Evolutionary conservation across 805 yeast species (phyloP).

Genomic region (Wickerhamiella brachini): DNA sequence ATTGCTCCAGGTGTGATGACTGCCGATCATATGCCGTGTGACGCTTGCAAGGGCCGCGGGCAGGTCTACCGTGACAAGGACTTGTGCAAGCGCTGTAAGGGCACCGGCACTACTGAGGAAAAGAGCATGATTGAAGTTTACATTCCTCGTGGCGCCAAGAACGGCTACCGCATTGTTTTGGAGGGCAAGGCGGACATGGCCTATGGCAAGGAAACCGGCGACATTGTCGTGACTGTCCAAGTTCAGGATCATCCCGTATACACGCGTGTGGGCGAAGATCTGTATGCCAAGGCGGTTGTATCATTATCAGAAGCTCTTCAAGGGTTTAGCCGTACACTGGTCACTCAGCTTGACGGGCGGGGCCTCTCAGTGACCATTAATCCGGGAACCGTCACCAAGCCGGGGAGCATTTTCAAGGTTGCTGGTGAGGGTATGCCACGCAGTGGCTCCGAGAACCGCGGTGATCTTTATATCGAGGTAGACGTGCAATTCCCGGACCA

Average conservation of each 20-base stretch:
- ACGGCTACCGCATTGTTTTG: slow-evolving; percentile 47
- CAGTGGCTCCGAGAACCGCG: slow-evolving; percentile 6
- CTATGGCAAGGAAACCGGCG: slow-evolving; percentile 61
- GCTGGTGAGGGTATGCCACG: slow-evolving; percentile 15
- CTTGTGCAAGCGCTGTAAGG: slow-evolving; percentile 63
- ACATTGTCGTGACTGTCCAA: slow-evolving; percentile 50
- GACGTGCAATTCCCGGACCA: slow-evolving; percentile 14
- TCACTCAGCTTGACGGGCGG: slow-evolving; percentile 71
- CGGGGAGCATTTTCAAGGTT: slow-evolving; percentile 12
- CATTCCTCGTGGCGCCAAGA: slow-evolving; percentile 55
- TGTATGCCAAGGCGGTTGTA: slow-evolving; percentile 45
- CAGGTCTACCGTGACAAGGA: slow-evolving; percentile 46
- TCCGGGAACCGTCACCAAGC: slow-evolving; percentile 49
- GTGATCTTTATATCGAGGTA: slow-evolving; percentile 15
- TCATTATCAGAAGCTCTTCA: slow-evolving; percentile 71
- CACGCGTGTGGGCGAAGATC: slow-evolving; percentile 46
- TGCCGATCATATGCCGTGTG: slow-evolving; percentile 46
- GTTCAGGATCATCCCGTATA: slow-evolving; percentile 38
- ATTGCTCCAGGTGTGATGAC: slow-evolving; percentile 68
- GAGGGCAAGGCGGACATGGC: slow-evolving; percentile 65
- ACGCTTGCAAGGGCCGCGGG: slow-evolving; percentile 61
- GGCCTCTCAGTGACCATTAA: slow-evolving; percentile 51
- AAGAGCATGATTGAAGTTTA: slow-evolving; percentile 63
- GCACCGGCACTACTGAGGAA: slow-evolving; percentile 47
- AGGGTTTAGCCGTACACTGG: slow-evolving; percentile 54